Conservation (phyloP, 495 filamentous ascomycete species). For the Penicillium odoratum region DNA sequence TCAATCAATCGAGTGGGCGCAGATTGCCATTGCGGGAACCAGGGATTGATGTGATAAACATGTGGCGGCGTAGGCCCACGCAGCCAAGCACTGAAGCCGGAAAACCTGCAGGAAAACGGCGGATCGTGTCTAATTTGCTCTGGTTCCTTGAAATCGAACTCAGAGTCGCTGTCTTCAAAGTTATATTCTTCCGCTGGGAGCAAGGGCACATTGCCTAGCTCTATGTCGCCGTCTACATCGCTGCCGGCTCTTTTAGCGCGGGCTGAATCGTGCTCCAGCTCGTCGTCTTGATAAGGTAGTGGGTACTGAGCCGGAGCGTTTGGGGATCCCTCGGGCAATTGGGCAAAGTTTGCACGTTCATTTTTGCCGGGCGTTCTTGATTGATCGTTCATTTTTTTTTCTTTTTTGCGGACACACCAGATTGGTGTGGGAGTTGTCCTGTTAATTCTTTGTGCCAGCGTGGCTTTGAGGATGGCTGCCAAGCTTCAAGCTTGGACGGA, state of each 20-base stretch:
- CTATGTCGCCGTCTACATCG: constrained; percentile 22
- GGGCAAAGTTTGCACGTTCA: neutral
- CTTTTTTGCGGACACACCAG: neutral
- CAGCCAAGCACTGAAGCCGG: constrained; percentile 31
- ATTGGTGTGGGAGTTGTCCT: neutral
- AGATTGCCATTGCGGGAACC: constrained; percentile 61
- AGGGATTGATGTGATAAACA: constrained; percentile 61
- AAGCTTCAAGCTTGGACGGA: constrained; percentile 5
- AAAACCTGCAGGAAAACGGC: constrained; percentile 30
- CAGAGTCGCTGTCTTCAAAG: constrained; percentile 7
- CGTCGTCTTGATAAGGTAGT: constrained; percentile 20
- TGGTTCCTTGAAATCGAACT: constrained; percentile 12
- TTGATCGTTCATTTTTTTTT: constrained; percentile 15
- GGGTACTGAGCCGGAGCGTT: constrained; percentile 7
- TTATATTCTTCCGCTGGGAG: constrained; percentile 12
- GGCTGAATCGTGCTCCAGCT: neutral
- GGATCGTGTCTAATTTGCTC: constrained; percentile 14
- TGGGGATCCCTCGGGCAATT: neutral
- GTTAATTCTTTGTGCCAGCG: constrained; percentile 6
- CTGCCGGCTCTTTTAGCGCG: neutral
- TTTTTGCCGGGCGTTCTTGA: constrained; percentile 6
- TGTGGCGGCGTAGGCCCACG: constrained; percentile 60
- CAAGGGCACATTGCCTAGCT: constrained; percentile 25
- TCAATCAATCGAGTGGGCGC: constrained; percentile 61
- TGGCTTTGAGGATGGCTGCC: constrained; percentile 1